phyloP scores from a whole-genome alignment of 371 early-diverging fungal genomes.

The Syncephalastrum monosporum region DNA sequence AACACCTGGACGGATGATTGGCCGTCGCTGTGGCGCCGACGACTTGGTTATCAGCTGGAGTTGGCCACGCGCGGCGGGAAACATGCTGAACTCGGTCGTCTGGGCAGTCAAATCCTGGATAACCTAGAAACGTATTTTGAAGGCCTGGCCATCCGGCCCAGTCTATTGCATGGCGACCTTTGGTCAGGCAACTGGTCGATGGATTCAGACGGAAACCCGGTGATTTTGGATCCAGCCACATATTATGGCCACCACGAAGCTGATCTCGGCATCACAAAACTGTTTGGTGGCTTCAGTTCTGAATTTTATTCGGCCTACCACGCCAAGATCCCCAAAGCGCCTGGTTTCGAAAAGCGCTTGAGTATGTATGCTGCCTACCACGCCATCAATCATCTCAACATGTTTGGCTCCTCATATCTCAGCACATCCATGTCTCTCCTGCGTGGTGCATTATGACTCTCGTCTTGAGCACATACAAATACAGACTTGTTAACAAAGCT shows the following conservation, averaged over 20 bases:
- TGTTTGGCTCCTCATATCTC: constrained; percentile 17
- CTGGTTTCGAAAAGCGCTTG: constrained; percentile 13
- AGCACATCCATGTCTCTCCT: constrained; percentile 8
- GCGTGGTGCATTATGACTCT: too few relatives aligned
- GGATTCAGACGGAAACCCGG: constrained; percentile 13
- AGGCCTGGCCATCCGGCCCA: constrained; percentile 10
- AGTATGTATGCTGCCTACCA: constrained; percentile 14
- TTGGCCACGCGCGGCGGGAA: constrained; percentile 5
- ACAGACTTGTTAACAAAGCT: too few relatives aligned
- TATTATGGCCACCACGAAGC: constrained; percentile 14
- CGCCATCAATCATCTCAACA: constrained; percentile 17
- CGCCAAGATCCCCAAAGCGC: constrained; percentile 14
- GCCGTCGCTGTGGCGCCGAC: constrained; percentile 11
- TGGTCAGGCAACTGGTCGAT: constrained; percentile 17
- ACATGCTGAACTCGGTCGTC: constrained; percentile 2
- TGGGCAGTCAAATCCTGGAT: constrained; percentile 8
- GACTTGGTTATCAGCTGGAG: constrained; percentile 14
- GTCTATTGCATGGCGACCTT: constrained; percentile 15
- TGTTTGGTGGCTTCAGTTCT: constrained; percentile 12
- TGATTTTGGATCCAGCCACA: constrained; percentile 15
- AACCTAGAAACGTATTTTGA: constrained; percentile 12
- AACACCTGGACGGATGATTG: constrained; percentile 16
- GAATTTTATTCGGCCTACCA: constrained; percentile 16
- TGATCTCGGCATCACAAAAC: constrained; percentile 15
- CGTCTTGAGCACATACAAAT: too few relatives aligned